A percentile compares a stretch with the other conserved stretches of the same genome.
Conservation (phyloP, 2,329 filamentous ascomycete genomes). For the Cladosporium austrohemisphaericum region DNA sequence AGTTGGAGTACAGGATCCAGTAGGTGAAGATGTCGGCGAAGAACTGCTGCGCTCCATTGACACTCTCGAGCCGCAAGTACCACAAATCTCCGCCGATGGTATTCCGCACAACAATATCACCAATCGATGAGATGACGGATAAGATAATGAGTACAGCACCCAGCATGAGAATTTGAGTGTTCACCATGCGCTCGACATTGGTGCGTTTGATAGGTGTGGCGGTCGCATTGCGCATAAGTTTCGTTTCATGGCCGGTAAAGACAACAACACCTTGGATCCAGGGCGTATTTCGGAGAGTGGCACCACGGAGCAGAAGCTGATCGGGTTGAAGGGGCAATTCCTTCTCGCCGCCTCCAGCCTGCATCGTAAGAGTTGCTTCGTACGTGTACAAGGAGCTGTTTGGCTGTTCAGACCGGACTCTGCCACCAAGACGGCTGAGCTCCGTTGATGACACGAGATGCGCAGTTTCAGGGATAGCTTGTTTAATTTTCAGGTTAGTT, state of each 20-base stretch:
- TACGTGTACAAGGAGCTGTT: slow-evolving; percentile 99
- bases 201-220: slow-evolving; percentile 97
- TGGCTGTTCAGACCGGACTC: slow-evolving; percentile 89
- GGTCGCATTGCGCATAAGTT: slow-evolving; percentile 97
- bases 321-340: slow-evolving; percentile 86
- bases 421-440: slow-evolving; percentile 78
- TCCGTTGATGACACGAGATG: slow-evolving; percentile 82
- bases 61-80: slow-evolving; percentile 67
- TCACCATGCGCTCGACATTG: slow-evolving; percentile 90
- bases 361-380: slow-evolving; percentile 90
- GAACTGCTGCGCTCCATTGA: slow-evolving; percentile 73
- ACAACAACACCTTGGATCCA: slow-evolving; percentile 97
- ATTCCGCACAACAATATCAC: slow-evolving; percentile 76
- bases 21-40: slow-evolving; percentile 95
- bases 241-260: slow-evolving; percentile 96
- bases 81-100: slow-evolving; percentile 59
- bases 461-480: slow-evolving; percentile 88
- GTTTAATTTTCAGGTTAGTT: slow-evolving; percentile 98
- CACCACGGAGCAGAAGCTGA: slow-evolving; percentile 86
- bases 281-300: slow-evolving; percentile 89
- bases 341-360: slow-evolving; percentile 86
- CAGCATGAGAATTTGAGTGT: slow-evolving; percentile 86
- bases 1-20: slow-evolving; percentile 94
- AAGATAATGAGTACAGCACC: slow-evolving; percentile 78
- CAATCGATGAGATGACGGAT: slow-evolving; percentile 85